Evolutionary conservation across 139 green algal genomes (phyloP).

Genomic region (Chlorella sp.): DNA sequence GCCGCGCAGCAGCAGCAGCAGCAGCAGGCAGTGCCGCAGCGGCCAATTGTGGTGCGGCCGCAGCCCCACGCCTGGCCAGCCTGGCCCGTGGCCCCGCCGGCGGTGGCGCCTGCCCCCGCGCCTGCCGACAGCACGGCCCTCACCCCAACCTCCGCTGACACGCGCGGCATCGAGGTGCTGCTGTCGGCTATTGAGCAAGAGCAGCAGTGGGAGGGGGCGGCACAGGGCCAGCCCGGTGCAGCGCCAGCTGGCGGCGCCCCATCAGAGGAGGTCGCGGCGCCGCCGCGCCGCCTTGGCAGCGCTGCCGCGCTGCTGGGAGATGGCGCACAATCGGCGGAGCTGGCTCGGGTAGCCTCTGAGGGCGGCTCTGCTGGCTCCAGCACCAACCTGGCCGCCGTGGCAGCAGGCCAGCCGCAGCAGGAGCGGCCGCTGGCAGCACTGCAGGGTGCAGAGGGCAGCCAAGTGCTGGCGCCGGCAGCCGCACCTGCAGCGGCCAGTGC

Average conservation of each 20-base stretch:
- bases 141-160: slow-evolving; percentile 27
- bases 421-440: no score
- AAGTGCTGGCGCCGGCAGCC: not conserved
- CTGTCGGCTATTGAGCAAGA: slow-evolving; percentile 17
- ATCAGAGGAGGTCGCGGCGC: slow-evolving; percentile 10
- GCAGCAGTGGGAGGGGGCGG: slow-evolving; percentile 6
- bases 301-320: not conserved
- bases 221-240: no score
- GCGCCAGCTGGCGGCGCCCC: not conserved
- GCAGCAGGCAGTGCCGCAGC: not conserved
- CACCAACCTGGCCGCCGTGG: not conserved
- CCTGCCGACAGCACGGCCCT: slow-evolving; percentile 15
- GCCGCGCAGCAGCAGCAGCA: slow-evolving; percentile 1
- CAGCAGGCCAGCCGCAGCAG: not conserved
- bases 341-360: not conserved
- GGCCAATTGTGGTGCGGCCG: no score
- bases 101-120: not conserved
- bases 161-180: slow-evolving; percentile 17
- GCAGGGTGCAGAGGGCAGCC: not conserved
- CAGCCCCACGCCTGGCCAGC: not conserved
- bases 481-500: no score
- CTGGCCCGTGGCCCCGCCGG: not conserved
- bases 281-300: not conserved
- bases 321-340: not conserved
- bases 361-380: slow-evolving; percentile 21